phyloP scores from a whole-genome alignment of 192 early-diverging fungal genomes.

The Backusella macrospora region DNA sequence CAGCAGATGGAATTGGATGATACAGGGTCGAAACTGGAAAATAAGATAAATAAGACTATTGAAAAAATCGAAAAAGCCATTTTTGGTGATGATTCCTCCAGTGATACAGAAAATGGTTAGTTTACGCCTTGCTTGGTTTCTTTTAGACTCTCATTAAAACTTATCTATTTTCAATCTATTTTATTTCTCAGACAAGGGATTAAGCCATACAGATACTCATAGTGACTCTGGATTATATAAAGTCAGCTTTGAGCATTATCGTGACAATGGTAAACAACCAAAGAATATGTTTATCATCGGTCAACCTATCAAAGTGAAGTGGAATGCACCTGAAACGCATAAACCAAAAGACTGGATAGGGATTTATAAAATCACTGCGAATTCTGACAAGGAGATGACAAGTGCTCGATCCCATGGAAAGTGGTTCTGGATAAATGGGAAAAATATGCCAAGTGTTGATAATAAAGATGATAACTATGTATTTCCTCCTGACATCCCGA shows the following conservation, averaged over 20 bases:
- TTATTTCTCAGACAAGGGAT: background rate
- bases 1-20: constrained; percentile 19
- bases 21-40: constrained; percentile 44
- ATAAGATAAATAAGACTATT: constrained; percentile 26
- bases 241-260: background rate
- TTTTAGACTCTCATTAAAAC: background rate
- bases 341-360: constrained; percentile 88
- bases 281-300: constrained; percentile 66
- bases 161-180: background rate
- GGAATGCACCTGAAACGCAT: constrained; percentile 71
- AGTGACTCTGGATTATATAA: background rate
- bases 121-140: background rate
- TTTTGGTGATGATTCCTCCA: background rate
- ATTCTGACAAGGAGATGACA: constrained; percentile 73
- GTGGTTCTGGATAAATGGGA: constrained; percentile 55
- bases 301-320: constrained; percentile 73
- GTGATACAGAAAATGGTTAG: constrained; percentile 16
- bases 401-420: constrained; percentile 68
- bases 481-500: constrained; percentile 3
- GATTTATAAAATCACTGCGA: constrained; percentile 78
- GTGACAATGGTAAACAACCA: background rate
- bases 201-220: background rate
- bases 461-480: background rate
- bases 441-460: background rate
- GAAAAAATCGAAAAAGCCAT: constrained; percentile 58